Evolutionary conservation across 169 alveolate species (phyloP), one percentile per base, ranked within the genome.

Genomic region (Plasmodium knowlesi): DNA sequence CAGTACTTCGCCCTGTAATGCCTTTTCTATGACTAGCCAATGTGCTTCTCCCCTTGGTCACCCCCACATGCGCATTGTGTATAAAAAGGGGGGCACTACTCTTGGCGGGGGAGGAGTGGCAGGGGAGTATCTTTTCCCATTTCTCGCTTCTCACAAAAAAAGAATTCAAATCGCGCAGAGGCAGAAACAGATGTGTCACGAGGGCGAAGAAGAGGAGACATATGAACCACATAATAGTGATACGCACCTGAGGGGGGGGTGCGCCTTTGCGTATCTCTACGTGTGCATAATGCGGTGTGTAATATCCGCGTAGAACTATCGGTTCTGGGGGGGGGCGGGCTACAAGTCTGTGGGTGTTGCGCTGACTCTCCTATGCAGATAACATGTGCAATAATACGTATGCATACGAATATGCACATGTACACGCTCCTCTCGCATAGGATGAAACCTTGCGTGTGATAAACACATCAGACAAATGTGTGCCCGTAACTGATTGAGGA

Each of bases 211-310:
- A 50, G 61, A 74, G 43, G 30, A 72, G n/a, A 74, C 39, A 86
- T 50, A 53, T 74, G 81, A 74, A 86, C 93, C 80, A 86, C 93
- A 86, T 86, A 86, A 74, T 83, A 83, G 32, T 84, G 39, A 41
- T 54, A 50, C 67, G 73, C 71, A 43, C 74, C 50, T 12, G 46
- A 22, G 73, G 72, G 57, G 37, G 76, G 57, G 37, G 76, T 25
- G 76, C 41, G 76, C 30, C 37, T 16, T 67, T 67, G 37, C 37
- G 41, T 67, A 14, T 28, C 76, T 12, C 37, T 67, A 67, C 76
- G n/a, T 28, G 76, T 28, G 76, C 76, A 67, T 67, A 67, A 67
- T 25, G 37, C 37, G 37, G 61, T 50, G 61, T 50, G 61, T 16
- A 16, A 50, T 22, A 22, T 50, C 61, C 61, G 61, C 61, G 61